phyloP scores from a whole-genome alignment of 2,329 filamentous ascomycete genomes.

The Diaporthe longicolla region DNA sequence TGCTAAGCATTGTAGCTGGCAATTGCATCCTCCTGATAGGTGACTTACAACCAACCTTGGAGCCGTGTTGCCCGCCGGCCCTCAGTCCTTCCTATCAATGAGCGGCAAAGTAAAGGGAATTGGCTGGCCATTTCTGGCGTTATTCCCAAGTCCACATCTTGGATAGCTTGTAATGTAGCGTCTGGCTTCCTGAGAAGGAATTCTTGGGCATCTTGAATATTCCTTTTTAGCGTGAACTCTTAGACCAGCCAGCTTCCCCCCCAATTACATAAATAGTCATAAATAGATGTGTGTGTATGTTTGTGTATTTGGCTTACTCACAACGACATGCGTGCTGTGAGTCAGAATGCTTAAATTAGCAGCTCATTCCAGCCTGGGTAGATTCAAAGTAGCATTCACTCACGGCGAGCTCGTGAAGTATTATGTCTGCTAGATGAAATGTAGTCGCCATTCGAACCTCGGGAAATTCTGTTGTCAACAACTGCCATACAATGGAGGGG shows the following conservation, averaged over 20 bases:
- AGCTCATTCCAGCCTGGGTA: not conserved
- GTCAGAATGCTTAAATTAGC: not conserved
- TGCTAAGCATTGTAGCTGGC: not conserved
- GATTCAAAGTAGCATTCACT: not conserved
- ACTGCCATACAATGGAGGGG: not conserved
- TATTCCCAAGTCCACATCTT: not conserved
- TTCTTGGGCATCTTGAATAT: not conserved
- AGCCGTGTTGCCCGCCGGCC: no score
- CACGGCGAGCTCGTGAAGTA: constrained; percentile 8
- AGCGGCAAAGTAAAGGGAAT: not conserved
- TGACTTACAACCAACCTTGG: not conserved
- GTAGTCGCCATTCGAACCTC: not conserved
- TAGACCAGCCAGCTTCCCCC: no score
- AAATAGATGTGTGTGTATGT: no score
- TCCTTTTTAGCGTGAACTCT: not conserved
- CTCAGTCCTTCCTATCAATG: not conserved
- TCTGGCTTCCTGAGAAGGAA: not conserved
- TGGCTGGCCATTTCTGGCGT: not conserved
- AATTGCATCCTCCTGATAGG: not conserved
- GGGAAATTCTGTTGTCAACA: not conserved
- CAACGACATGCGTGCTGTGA: not conserved
- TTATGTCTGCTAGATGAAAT: not conserved
- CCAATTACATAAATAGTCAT: no score
- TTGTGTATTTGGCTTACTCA: not conserved
- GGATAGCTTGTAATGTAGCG: not conserved